Base-by-base conservation (phyloP, 108 stramenopile species). In the Heterococcus sp. region DNA sequence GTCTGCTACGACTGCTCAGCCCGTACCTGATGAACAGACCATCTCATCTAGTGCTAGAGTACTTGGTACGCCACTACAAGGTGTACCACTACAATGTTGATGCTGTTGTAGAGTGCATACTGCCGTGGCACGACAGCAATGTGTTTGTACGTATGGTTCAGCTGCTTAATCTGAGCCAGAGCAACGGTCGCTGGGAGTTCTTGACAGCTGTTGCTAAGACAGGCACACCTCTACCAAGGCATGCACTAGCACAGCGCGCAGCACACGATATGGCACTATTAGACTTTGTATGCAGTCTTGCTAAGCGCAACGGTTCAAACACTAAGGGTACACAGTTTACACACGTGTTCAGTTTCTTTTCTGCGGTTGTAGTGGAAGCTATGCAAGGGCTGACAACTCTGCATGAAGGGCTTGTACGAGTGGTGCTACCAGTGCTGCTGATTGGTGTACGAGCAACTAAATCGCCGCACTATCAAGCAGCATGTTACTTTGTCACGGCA, bases 21-120 rank as follows among this genome's bases (percentile, higher is more conserved):
- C 79, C 79, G 5, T 72, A 81, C 72, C 73, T 81, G 66, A 5
- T 35, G 32, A 66, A 63, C 34, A 46, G 79, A 0, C 71, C 72
- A 38, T 71, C 69, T 2, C 79, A 81, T 35, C 38, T 81, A 0
- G 38, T 37, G 64, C 35, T 81, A 11, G 79, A 81, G 72, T 81
- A 81, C 72, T 72, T 81, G 30, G 46, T 81, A 65, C 70, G 79
- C 2, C 79, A 81, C 65, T 81, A 81, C 72, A 81, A 70, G 63
- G 39, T 81, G 37, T 81, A 81, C 72, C 79, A 81, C 64, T 63
- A 81, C 65, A 81, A 81, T 66, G 71, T 81, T 2, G 79, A 81
- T 27, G 70, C 79, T 39, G 72, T 81, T 0, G 65, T 81, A 72
- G 69, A 70, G 40, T 81, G 79, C 66, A 72, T 71, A 29, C 72